These are phyloP conservation scores for Heliocybe sulcata DNA, from an alignment of 1,284 basidiomycete genomes.

Conservation along the genomic window DNA sequence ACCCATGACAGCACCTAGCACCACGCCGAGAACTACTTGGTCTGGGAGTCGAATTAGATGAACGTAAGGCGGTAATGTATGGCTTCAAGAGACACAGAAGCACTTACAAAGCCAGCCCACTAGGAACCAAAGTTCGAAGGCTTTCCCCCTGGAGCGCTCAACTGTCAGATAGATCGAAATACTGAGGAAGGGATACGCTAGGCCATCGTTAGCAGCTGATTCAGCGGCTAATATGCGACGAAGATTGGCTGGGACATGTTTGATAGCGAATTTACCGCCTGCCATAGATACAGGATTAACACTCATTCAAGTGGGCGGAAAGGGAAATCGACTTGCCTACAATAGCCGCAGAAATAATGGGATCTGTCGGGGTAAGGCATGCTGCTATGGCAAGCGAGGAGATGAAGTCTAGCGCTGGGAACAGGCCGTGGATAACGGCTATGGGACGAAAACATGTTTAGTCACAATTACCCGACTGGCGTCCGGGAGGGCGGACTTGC, in stretches of 20 bases:
- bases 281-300: slow-evolving; percentile 23
- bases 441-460: not conserved
- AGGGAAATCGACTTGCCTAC: slow-evolving; percentile 30
- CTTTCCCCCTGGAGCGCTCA: slow-evolving; percentile 55
- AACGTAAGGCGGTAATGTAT: not conserved
- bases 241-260: slow-evolving; percentile 81
- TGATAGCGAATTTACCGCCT: slow-evolving; percentile 85
- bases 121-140: slow-evolving; percentile 75
- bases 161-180: slow-evolving; percentile 84
- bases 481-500: slow-evolving; percentile 24
- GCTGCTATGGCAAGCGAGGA: slow-evolving; percentile 84
- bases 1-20: slow-evolving; percentile 76
- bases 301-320: slow-evolving; percentile 1
- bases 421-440: slow-evolving; percentile 59
- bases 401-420: slow-evolving; percentile 63
- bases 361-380: slow-evolving; percentile 92
- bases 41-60: slow-evolving; percentile 36
- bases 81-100: not conserved
- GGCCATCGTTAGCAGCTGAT: slow-evolving; percentile 82
- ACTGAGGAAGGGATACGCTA: slow-evolving; percentile 90
- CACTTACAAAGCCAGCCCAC: slow-evolving; percentile 71
- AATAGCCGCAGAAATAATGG: slow-evolving; percentile 64
- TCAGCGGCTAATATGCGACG: slow-evolving; percentile 87
- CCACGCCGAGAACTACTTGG: slow-evolving; percentile 77
- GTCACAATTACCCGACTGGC: not conserved